Evolutionary conservation across 257 asterid species (phyloP).

Genomic region (Solanum commersonii): DNA sequence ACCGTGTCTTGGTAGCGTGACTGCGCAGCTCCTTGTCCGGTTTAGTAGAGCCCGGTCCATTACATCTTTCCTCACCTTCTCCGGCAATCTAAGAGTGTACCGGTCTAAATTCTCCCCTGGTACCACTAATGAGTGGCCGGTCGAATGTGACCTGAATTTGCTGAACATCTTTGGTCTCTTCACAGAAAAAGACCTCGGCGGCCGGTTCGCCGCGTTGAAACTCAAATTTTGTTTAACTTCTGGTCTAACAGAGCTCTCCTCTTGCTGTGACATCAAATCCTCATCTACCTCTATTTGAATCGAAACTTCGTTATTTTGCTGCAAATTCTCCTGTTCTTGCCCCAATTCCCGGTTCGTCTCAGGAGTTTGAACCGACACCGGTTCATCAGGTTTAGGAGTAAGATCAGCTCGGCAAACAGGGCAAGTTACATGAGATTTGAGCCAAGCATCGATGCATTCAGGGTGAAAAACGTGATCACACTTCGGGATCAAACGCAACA

Average conservation of each 20-base stretch:
- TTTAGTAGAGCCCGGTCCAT: slow-evolving; percentile 51
- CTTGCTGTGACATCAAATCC: background rate
- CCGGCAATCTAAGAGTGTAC: slow-evolving; percentile 61
- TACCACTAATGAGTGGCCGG: slow-evolving; percentile 75
- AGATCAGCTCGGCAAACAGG: slow-evolving; percentile 88
- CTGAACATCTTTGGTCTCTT: slow-evolving; percentile 15
- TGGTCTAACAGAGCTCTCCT: background rate
- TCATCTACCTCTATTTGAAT: slow-evolving; percentile 27
- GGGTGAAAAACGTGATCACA: slow-evolving; percentile 96
- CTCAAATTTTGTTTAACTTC: slow-evolving; percentile 21
- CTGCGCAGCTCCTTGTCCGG: slow-evolving; percentile 36
- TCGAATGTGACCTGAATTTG: slow-evolving; percentile 76
- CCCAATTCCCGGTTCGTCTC: background rate
- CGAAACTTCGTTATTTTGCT: slow-evolving; percentile 19
- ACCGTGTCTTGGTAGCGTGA: slow-evolving; percentile 24
- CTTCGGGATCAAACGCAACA: slow-evolving; percentile 68
- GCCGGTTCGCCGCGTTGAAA: slow-evolving; percentile 16
- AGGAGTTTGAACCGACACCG: slow-evolving; percentile 8
- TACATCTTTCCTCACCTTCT: slow-evolving; percentile 54
- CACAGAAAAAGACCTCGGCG: slow-evolving; percentile 37
- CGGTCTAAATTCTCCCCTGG: slow-evolving; percentile 65
- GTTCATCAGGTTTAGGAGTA: slow-evolving; percentile 19
- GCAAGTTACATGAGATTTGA: slow-evolving; percentile 73
- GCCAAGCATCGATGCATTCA: slow-evolving; percentile 89
- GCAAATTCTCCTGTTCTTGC: background rate